Conservation (phyloP, 371 early-diverging fungal species). For the Zancudomyces culisetae region DNA sequence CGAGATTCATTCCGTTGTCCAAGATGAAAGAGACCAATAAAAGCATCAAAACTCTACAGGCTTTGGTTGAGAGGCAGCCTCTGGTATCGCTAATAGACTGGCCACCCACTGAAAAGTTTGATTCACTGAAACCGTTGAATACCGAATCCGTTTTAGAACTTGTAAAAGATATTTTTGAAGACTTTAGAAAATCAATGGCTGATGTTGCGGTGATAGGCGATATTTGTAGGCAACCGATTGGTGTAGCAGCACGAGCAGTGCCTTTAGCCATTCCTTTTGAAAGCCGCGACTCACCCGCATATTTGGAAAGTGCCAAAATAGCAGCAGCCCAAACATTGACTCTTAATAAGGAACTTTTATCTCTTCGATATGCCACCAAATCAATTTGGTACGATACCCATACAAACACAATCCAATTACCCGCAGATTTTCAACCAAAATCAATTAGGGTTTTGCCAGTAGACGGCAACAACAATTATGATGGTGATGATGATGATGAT, state of each 20-base stretch:
- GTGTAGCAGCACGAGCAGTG: neutral
- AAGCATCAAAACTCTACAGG: neutral
- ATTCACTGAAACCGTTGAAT: neutral
- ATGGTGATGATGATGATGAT: neutral
- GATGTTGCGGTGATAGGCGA: neutral
- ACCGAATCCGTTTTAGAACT: neutral
- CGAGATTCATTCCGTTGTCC: neutral
- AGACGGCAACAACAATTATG: neutral
- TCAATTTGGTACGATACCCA: constrained; percentile 24
- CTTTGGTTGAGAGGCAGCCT: neutral
- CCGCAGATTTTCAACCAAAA: constrained; percentile 15
- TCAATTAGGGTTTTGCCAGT: neutral
- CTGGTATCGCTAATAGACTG: neutral
- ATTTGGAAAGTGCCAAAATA: neutral
- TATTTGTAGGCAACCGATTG: neutral
- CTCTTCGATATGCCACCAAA: constrained; percentile 1
- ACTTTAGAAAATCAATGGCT: neutral
- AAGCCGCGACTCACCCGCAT: neutral
- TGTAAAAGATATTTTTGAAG: neutral
- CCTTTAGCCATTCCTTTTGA: neutral
- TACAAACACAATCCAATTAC: constrained; percentile 19
- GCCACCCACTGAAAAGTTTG: neutral
- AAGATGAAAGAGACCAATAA: neutral
- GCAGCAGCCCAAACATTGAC: neutral
- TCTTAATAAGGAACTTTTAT: neutral